These are phyloP conservation scores for Tephrocybe sp. DNA, from an alignment of 768 basidiomycete genomes.

Conservation along the genomic window DNA sequence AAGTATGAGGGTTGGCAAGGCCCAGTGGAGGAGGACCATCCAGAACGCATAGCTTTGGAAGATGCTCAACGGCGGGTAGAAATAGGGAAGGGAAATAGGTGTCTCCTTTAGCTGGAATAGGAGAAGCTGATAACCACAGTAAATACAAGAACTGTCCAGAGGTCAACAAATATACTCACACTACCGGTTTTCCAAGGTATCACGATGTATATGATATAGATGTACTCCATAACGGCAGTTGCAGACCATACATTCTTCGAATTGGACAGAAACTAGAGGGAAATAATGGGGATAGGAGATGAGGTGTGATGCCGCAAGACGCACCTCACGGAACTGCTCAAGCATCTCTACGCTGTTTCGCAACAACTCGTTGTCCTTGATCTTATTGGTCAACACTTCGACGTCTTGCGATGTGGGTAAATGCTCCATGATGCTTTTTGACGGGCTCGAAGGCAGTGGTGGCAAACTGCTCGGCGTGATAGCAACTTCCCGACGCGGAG, in stretches of 20 bases:
- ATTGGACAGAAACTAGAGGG: constrained; percentile 58
- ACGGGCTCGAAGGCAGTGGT: constrained; percentile 38
- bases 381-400: constrained; percentile 29
- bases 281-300: background rate
- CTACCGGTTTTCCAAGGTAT: constrained; percentile 52
- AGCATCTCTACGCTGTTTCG: constrained; percentile 36
- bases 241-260: constrained; percentile 61
- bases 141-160: background rate
- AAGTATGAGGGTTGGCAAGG: constrained; percentile 58
- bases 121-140: constrained; percentile 23
- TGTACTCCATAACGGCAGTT: constrained; percentile 52
- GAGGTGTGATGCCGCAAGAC: constrained; percentile 19
- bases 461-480: constrained; percentile 40
- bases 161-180: constrained; percentile 30
- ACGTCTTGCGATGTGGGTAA: constrained; percentile 30
- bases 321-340: constrained; percentile 35
- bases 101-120: constrained; percentile 21
- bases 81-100: constrained; percentile 28
- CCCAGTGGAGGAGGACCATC: constrained; percentile 61
- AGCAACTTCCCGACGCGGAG: constrained; percentile 20
- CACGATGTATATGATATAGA: constrained; percentile 50
- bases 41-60: constrained; percentile 52
- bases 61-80: constrained; percentile 48
- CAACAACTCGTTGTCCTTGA: constrained; percentile 35
- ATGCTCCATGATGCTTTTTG: constrained; percentile 38